Conservation (phyloP, 2,329 filamentous ascomycete species). For the Trichophyton schoenleinii region DNA sequence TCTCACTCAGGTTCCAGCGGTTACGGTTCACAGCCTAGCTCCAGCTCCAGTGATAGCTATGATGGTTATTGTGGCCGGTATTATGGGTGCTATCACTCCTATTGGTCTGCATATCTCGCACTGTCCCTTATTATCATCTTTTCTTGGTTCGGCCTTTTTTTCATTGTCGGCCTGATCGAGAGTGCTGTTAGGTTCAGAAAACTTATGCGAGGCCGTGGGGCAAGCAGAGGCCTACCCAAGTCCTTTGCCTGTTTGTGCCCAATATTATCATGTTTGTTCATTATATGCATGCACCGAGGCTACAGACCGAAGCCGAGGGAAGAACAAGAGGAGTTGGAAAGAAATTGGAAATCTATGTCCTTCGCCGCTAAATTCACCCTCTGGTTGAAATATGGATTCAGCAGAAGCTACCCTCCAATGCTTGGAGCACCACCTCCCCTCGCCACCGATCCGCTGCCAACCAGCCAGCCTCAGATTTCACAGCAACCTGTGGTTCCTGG, state of each 20-base stretch:
- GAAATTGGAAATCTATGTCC: constrained; percentile 2
- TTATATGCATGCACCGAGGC: constrained; percentile 1
- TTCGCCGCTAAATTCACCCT: not conserved
- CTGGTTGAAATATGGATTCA: constrained; percentile 3
- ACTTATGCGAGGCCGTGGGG: not conserved
- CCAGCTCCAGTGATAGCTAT: not conserved
- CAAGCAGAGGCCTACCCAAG: not conserved
- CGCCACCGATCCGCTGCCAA: not conserved
- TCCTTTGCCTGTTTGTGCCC: constrained; percentile 1
- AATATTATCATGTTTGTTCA: not conserved
- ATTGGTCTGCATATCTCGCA: not conserved
- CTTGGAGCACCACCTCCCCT: constrained; percentile 1
- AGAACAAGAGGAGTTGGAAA: not conserved
- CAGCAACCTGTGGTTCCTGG: not conserved
- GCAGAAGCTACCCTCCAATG: not conserved
- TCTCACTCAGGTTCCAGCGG: not conserved
- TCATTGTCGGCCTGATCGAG: not conserved
- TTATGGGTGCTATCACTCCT: not conserved
- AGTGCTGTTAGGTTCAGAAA: not conserved
- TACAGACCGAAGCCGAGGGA: not conserved
- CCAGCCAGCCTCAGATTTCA: not conserved
- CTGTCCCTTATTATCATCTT: not conserved
- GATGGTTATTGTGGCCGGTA: not conserved
- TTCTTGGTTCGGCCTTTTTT: not conserved
- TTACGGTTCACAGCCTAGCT: not conserved